Percentiles rank a stretch among this genome's conserved stretches.
phyloP scores from a whole-genome alignment of 768 basidiomycete species.

The Pleurotus djamor region DNA sequence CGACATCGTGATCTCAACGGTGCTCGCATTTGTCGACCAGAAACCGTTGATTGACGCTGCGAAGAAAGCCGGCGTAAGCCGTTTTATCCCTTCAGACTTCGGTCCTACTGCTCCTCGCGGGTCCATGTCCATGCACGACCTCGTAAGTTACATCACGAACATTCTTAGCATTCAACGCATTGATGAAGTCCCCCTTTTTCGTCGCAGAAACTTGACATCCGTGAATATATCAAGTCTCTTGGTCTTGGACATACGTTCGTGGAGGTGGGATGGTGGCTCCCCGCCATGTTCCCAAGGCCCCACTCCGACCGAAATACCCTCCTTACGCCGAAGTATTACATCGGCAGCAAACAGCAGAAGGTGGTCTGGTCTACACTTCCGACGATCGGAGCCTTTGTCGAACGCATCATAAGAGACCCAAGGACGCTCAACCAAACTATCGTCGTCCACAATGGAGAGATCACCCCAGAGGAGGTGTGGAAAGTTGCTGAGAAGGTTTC shows the following conservation, averaged over 20 bases:
- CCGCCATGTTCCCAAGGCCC: background rate
- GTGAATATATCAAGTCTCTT: background rate
- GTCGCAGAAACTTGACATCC: background rate
- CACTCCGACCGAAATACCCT: background rate
- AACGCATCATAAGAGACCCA: background rate
- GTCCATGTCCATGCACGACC: background rate
- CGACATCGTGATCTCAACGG: background rate
- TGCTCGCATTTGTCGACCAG: background rate
- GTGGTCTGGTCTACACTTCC: background rate
- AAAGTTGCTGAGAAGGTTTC: background rate
- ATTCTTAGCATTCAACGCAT: background rate
- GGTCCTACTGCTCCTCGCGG: background rate
- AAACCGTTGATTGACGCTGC: background rate
- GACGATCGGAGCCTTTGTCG: background rate
- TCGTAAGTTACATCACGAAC: background rate
- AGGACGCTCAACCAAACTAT: background rate
- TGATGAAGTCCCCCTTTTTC: background rate
- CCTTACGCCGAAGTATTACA: background rate
- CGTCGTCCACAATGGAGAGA: background rate
- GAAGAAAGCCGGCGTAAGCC: background rate
- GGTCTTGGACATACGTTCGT: background rate
- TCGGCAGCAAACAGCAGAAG: background rate
- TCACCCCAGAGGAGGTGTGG: background rate
- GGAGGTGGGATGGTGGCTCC: slow-evolving; percentile 1
- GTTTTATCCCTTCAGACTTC: background rate